Percentiles rank a stretch among this genome's conserved stretches.
These are phyloP conservation scores for Termitomyces sp. DNA, from an alignment of 768 basidiomycete genomes.

Conservation along the genomic window DNA sequence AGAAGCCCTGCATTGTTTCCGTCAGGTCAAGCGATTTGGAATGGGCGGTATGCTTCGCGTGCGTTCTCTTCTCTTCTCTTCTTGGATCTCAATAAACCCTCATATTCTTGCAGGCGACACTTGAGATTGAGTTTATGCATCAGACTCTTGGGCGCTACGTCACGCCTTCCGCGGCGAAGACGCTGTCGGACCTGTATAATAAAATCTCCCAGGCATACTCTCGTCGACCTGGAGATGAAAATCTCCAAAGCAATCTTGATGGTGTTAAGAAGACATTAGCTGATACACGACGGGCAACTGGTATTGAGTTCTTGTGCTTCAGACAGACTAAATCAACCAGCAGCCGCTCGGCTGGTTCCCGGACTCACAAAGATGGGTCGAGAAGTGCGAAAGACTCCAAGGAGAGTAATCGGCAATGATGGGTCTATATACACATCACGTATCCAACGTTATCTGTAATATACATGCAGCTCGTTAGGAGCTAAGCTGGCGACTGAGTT, in stretches of 20 bases:
- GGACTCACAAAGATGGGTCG: constrained; percentile 16
- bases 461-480: not conserved
- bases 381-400: constrained; percentile 18
- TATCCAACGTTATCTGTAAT: not conserved
- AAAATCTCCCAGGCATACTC: constrained; percentile 93
- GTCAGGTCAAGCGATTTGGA: constrained; percentile 85
- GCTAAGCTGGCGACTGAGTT: not conserved
- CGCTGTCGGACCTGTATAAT: constrained; percentile 88
- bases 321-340: constrained; percentile 55
- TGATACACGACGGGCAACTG: constrained; percentile 86
- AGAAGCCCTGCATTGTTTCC: constrained; percentile 83
- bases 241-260: constrained; percentile 83
- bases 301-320: constrained; percentile 95
- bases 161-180: constrained; percentile 73
- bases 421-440: not conserved
- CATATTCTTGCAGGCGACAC: constrained; percentile 67
- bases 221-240: constrained; percentile 79
- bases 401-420: constrained; percentile 2
- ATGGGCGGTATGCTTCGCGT: constrained; percentile 99
- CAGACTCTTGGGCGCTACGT: constrained; percentile 92
- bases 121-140: constrained; percentile 99
- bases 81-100: not conserved
- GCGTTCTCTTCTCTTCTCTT: constrained; percentile 24
- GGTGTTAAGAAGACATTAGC: constrained; percentile 87
- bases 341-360: constrained; percentile 18